phyloP scores from a whole-genome alignment of 176 grass and related monocot genomes.

The Oryza coarctata region DNA sequence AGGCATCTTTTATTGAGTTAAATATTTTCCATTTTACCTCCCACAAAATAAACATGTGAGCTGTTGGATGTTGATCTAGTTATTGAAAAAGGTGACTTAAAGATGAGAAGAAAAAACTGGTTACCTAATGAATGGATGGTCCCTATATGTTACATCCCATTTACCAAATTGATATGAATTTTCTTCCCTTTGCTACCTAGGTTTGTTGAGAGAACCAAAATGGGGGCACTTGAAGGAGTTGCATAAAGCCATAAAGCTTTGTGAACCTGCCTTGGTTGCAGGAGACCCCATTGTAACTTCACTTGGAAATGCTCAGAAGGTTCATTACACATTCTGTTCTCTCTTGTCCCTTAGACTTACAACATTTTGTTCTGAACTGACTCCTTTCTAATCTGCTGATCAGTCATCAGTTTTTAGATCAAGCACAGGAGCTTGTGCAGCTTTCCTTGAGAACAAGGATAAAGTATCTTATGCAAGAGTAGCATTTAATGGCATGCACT shows the following conservation, averaged over 20 bases:
- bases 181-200: conserved; percentile 31
- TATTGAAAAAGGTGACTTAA: not conserved
- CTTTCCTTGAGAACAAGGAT: conserved; percentile 92
- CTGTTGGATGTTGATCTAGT: not conserved
- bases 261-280: conserved; percentile 74
- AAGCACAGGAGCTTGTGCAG: conserved; percentile 71
- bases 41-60: not conserved
- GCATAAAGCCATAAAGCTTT: conserved; percentile 93
- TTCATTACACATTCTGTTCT: conserved; percentile 27
- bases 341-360: not conserved
- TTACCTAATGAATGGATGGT: not conserved
- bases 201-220: conserved; percentile 94
- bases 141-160: not conserved
- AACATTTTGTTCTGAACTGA: conserved; percentile 39
- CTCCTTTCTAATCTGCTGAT: conserved; percentile 36
- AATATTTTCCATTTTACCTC: too few relatives aligned
- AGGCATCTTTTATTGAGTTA: not conserved
- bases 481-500: conserved; percentile 82
- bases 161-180: conserved; percentile 28
- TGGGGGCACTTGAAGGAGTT: conserved; percentile 96
- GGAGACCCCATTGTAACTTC: conserved; percentile 74
- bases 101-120: not conserved
- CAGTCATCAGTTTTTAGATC: conserved; percentile 85
- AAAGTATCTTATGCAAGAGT: conserved; percentile 70
- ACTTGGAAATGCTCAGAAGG: conserved; percentile 77